Conservation (phyloP, 2,329 filamentous ascomycete species). For the Beauveria asiatica region DNA sequence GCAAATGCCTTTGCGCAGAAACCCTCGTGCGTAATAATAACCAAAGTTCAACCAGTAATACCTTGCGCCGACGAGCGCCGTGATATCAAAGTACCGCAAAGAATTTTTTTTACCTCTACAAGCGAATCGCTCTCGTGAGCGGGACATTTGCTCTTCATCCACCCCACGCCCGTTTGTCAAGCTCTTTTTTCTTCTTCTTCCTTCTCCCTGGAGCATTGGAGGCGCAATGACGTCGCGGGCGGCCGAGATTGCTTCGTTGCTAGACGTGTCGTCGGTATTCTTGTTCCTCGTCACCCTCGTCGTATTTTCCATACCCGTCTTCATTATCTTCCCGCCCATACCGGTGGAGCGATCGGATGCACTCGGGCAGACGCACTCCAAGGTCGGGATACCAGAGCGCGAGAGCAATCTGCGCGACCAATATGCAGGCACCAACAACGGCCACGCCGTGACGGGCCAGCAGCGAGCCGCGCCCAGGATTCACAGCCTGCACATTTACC, state of each 20-base stretch:
- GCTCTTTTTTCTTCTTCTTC: too few relatives aligned
- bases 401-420: conserved; percentile 30
- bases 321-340: conserved; percentile 47
- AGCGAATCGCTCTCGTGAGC: too few relatives aligned
- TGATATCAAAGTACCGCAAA: too few relatives aligned
- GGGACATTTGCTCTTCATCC: too few relatives aligned
- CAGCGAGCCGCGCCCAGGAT: conserved; percentile 21
- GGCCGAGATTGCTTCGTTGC: conserved; percentile 16
- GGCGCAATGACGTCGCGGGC: conserved; percentile 14
- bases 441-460: conserved; percentile 5
- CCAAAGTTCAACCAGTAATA: too few relatives aligned
- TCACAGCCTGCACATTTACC: conserved; percentile 69
- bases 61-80: too few relatives aligned
- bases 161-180: neutral
- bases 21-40: too few relatives aligned
- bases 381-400: conserved; percentile 32
- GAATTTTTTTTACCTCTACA: too few relatives aligned
- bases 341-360: conserved; percentile 44
- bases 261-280: conserved; percentile 26
- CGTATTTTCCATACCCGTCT: conserved; percentile 45
- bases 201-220: too few relatives aligned
- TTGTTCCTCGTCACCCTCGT: conserved; percentile 36
- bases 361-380: conserved; percentile 45
- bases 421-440: neutral
- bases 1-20: too few relatives aligned